Percentiles rank a stretch among this genome's conserved stretches.
phyloP scores from a whole-genome alignment of 169 alveolate genomes.

The Babesia bovis region DNA sequence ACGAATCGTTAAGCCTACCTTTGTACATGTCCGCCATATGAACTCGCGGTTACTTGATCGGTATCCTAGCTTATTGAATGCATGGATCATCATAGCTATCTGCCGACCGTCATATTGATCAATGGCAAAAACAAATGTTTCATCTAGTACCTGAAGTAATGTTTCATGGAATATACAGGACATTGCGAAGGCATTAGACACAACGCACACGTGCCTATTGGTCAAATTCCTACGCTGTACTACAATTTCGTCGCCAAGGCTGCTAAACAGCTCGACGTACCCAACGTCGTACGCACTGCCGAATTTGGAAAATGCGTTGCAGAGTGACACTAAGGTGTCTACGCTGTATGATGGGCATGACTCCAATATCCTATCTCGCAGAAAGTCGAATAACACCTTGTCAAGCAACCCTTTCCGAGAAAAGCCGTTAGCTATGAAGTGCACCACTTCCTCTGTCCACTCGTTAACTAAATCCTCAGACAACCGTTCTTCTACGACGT shows the following conservation, averaged over 20 bases:
- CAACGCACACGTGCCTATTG: conserved; percentile 39
- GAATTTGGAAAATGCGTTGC: conserved; percentile 63
- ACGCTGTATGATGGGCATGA: conserved; percentile 28
- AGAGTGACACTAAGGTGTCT: conserved; percentile 37
- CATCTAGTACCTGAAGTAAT: conserved; percentile 32
- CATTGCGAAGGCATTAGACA: conserved; percentile 61
- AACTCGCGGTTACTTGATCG: conserved; percentile 11
- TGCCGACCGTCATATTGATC: conserved; percentile 43
- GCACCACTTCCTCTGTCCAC: conserved; percentile 48
- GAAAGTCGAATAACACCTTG: conserved; percentile 34
- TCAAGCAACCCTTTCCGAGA: conserved; percentile 31
- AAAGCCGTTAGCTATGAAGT: conserved; percentile 52
- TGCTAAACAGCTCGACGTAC: conserved; percentile 21
- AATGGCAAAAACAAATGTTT: conserved; percentile 2
- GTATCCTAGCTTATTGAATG: conserved; percentile 50
- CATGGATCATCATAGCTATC: conserved; percentile 64
- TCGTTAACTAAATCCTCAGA: background rate
- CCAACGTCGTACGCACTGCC: conserved; percentile 49
- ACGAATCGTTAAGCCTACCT: conserved; percentile 8
- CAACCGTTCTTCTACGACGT: background rate
- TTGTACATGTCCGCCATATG: conserved; percentile 34
- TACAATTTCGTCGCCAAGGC: conserved; percentile 36
- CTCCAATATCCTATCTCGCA: conserved; percentile 1
- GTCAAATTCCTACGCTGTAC: conserved; percentile 5
- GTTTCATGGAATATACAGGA: conserved; percentile 46